A percentile compares a stretch with the other conserved stretches of the same genome.
Conservation (phyloP, 805 yeast genomes). For the Candida bentonensis region DNA sequence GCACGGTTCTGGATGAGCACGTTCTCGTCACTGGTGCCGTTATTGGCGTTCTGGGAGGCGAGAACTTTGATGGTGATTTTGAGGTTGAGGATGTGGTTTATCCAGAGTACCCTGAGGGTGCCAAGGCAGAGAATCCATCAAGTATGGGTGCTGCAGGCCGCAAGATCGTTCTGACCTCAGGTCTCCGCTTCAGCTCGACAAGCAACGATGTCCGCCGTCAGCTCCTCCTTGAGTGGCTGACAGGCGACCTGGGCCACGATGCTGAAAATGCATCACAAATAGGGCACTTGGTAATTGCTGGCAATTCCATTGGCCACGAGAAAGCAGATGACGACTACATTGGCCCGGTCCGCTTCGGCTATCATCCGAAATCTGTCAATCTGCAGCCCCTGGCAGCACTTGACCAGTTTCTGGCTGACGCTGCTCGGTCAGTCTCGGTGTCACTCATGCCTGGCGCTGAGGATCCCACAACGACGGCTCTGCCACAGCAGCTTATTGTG, state of each 20-base stretch:
- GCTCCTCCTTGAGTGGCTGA: slow-evolving; percentile 50
- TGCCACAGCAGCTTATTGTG: slow-evolving; percentile 81
- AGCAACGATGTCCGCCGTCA: slow-evolving; percentile 26
- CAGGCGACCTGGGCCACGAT: slow-evolving; percentile 49
- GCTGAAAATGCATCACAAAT: slow-evolving; percentile 16
- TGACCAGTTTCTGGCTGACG: slow-evolving; percentile 42
- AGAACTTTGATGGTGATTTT: slow-evolving; percentile 68
- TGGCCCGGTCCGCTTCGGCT: slow-evolving; percentile 11
- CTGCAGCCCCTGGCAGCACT: slow-evolving; percentile 22
- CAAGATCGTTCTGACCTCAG: slow-evolving; percentile 61
- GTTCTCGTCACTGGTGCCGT: slow-evolving; percentile 82
- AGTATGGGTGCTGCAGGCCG: slow-evolving; percentile 4
- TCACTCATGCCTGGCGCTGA: slow-evolving; percentile 70
- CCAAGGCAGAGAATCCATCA: slow-evolving; percentile 3
- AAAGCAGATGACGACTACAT: slow-evolving; percentile 9
- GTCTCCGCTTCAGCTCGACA: slow-evolving; percentile 41
- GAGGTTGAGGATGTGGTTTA: slow-evolving; percentile 68
- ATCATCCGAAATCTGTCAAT: neutral
- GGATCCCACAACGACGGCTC: slow-evolving; percentile 73
- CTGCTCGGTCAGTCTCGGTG: slow-evolving; percentile 50
- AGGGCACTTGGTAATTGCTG: slow-evolving; percentile 51
- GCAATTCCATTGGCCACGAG: slow-evolving; percentile 41
- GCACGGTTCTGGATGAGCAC: slow-evolving; percentile 33
- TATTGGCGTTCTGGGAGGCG: slow-evolving; percentile 77
- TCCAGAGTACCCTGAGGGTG: slow-evolving; percentile 37